A percentile compares a stretch with the other conserved stretches of the same genome.
phyloP scores from a whole-genome alignment of 208 protist species.

The Blastocrithidia nonstop region DNA sequence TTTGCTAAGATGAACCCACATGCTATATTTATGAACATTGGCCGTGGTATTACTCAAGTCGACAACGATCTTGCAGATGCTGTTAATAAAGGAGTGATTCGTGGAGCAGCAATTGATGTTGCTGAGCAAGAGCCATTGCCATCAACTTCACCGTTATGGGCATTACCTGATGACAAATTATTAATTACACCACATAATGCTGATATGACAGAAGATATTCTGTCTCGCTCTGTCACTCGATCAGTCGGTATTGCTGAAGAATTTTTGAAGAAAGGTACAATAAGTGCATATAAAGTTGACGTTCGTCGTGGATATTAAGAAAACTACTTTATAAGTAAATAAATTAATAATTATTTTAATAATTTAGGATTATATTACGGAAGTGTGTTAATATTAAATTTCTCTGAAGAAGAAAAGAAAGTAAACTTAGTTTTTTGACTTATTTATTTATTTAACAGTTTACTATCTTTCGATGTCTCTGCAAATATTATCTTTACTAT shows the following conservation, averaged over 20 bases:
- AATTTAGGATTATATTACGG: no score
- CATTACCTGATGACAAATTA: constrained; percentile 40
- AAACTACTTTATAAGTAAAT: no score
- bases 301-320: constrained; percentile 1
- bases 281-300: constrained; percentile 4
- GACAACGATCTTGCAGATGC: constrained; percentile 57
- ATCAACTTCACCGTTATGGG: constrained; percentile 38
- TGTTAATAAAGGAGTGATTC: constrained; percentile 31
- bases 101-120: constrained; percentile 64
- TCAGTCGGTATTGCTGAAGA: constrained; percentile 15
- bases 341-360: no score
- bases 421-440: no score
- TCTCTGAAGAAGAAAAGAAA: no score
- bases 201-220: constrained; percentile 17
- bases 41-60: constrained; percentile 47
- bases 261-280: constrained; percentile 4
- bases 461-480: no score
- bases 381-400: no score
- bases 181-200: constrained; percentile 49
- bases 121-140: constrained; percentile 68
- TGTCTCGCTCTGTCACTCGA: constrained; percentile 6
- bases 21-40: constrained; percentile 81
- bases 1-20: constrained; percentile 70
- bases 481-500: constrained; percentile 1
- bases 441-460: no score